Conservation (phyloP, 768 basidiomycete genomes). For the Rossbeevera mucosa region DNA sequence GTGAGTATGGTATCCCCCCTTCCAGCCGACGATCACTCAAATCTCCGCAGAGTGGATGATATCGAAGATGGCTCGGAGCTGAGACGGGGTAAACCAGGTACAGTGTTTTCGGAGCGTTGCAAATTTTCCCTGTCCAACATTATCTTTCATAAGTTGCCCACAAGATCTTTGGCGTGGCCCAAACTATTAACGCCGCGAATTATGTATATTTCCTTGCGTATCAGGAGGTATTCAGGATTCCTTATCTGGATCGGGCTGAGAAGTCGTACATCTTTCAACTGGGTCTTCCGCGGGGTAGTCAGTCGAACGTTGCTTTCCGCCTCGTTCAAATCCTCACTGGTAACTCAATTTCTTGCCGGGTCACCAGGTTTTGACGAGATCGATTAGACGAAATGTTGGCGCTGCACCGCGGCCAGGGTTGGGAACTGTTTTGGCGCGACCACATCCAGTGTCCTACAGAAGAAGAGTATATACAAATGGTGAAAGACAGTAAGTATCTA, state of each 20-base stretch:
- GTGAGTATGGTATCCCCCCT: slow-evolving; percentile 39
- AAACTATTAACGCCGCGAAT: slow-evolving; percentile 95
- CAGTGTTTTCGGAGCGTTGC: neutral
- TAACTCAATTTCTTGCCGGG: slow-evolving; percentile 18
- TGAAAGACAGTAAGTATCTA: slow-evolving; percentile 73
- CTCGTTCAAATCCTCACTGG: slow-evolving; percentile 75
- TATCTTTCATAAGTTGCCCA: slow-evolving; percentile 65
- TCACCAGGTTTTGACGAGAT: neutral
- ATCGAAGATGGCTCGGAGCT: slow-evolving; percentile 92
- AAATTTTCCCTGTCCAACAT: neutral
- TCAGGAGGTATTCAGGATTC: slow-evolving; percentile 60
- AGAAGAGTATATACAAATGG: slow-evolving; percentile 93
- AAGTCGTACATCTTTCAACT: slow-evolving; percentile 38
- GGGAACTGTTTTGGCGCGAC: slow-evolving; percentile 92
- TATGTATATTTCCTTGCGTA: slow-evolving; percentile 96
- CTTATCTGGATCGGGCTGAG: slow-evolving; percentile 5
- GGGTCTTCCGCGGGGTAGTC: slow-evolving; percentile 3
- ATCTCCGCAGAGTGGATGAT: slow-evolving; percentile 71
- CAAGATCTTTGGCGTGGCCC: slow-evolving; percentile 93
- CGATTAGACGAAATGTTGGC: slow-evolving; percentile 63
- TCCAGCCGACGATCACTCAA: neutral
- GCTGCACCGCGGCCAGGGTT: slow-evolving; percentile 89
- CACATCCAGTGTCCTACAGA: slow-evolving; percentile 87
- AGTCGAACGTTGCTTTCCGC: slow-evolving; percentile 33
- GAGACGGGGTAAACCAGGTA: slow-evolving; percentile 80